Conservation (phyloP, 2,329 filamentous ascomycete species). For the Alternaria triticimaculans region DNA sequence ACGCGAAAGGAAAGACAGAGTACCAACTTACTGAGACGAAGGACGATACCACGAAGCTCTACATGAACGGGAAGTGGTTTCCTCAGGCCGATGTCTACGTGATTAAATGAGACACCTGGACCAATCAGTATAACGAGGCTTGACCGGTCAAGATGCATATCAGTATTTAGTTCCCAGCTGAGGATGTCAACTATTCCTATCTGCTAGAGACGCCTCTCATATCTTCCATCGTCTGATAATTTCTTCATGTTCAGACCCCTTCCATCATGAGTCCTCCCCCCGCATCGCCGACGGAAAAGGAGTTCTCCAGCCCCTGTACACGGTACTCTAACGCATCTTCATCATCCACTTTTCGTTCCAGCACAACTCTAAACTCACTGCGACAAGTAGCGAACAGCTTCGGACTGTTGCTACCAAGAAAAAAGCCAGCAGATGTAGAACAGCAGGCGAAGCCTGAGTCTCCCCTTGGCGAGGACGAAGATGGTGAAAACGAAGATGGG, state of each 20-base stretch:
- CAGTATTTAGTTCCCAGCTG: not conserved
- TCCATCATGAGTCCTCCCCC: not conserved
- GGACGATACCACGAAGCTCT: not conserved
- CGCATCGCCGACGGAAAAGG: not conserved
- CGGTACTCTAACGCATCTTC: not conserved
- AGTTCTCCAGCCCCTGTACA: not conserved
- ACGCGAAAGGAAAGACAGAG: accelerated
- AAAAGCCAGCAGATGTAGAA: not conserved
- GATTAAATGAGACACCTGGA: not conserved
- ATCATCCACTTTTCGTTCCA: not conserved
- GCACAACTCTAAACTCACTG: not conserved
- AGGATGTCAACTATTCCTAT: not conserved
- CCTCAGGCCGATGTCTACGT: not conserved
- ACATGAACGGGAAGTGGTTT: not conserved
- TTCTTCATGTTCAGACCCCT: not conserved
- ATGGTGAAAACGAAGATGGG: not conserved
- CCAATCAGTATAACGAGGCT: not conserved
- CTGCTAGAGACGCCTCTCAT: not conserved
- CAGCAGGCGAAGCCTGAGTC: not conserved
- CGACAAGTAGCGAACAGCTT: not conserved
- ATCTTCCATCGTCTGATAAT: not conserved
- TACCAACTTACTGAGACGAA: not conserved
- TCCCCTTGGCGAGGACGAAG: not conserved
- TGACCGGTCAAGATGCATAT: not conserved
- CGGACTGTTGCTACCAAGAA: not conserved